These are phyloP conservation scores for Gynostemma pentaphyllum DNA, from an alignment of 306 rosid species.

Conservation along the genomic window DNA sequence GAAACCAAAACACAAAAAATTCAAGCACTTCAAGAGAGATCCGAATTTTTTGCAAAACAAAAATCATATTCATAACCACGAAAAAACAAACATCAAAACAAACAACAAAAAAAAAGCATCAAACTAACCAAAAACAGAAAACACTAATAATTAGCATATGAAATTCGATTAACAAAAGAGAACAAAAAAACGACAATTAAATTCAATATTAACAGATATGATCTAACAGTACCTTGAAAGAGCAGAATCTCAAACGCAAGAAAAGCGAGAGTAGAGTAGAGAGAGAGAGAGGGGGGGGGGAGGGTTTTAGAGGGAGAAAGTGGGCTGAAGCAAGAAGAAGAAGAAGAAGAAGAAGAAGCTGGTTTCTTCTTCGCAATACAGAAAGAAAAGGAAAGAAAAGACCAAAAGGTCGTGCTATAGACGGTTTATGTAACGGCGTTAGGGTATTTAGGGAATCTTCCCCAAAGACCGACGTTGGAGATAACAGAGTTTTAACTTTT, in stretches of 20 bases:
- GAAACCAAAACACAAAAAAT: slow-evolving; percentile 1
- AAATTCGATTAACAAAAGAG: neutral
- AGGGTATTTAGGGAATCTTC: neutral
- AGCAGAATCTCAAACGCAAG: neutral
- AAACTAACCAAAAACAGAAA: neutral
- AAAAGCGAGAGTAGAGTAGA: slow-evolving; percentile 5
- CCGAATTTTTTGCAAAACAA: slow-evolving; percentile 14
- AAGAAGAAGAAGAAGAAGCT: no score
- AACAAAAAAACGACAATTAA: neutral
- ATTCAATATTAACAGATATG: slow-evolving; percentile 2
- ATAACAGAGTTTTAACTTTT: neutral
- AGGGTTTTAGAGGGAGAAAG: neutral
- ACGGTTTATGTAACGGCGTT: slow-evolving; percentile 23
- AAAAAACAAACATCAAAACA: neutral
- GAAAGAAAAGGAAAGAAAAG: no score
- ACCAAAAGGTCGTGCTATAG: slow-evolving; percentile 13
- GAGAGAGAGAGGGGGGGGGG: neutral
- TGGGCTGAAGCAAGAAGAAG: neutral
- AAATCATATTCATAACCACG: neutral
- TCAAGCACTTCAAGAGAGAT: slow-evolving; percentile 11
- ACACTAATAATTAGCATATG: neutral
- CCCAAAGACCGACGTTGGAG: neutral
- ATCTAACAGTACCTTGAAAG: neutral
- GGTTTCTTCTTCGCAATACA: slow-evolving; percentile 7
- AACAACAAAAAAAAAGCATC: neutral